Evolutionary conservation across 306 rosid species (phyloP).

Genomic region (Aeschynomene evenia): DNA sequence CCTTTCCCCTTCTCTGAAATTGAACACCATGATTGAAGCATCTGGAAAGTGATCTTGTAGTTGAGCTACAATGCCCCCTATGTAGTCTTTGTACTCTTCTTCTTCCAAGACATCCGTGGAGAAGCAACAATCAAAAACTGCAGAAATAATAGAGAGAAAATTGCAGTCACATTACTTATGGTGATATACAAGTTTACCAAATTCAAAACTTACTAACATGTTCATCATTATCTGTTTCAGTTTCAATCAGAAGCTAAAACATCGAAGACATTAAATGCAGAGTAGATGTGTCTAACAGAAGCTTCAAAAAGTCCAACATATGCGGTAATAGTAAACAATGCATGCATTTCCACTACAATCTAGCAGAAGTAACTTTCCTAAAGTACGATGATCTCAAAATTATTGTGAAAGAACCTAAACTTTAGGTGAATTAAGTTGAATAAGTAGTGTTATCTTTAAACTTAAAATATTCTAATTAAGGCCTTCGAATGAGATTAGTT

Average conservation of each 20-base stretch:
- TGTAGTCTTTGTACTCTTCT: conserved; percentile 80
- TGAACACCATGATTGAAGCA: conserved; percentile 96
- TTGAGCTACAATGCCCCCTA: conserved; percentile 85
- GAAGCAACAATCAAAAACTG: conserved; percentile 99
- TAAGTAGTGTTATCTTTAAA: neutral
- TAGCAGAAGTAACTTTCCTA: conserved; percentile 16
- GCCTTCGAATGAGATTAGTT: too few species aligned
- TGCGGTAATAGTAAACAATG: neutral
- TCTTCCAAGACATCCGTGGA: conserved; percentile 85
- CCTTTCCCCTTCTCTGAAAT: conserved; percentile 91
- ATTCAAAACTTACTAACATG: conserved; percentile 9
- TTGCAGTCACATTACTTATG: conserved; percentile 8
- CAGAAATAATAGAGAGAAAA: conserved; percentile 32
- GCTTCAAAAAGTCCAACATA: neutral
- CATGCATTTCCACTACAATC: neutral
- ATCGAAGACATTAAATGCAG: conserved; percentile 6
- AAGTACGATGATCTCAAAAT: neutral
- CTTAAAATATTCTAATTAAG: too few species aligned
- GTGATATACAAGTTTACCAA: neutral
- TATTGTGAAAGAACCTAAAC: neutral
- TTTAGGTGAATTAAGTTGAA: neutral
- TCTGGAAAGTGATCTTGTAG: conserved; percentile 86
- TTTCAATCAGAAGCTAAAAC: neutral
- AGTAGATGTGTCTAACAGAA: neutral
- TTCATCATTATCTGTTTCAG: neutral